Evolutionary conservation across 2,329 filamentous ascomycete genomes (phyloP), one percentile per base, ranked within the genome.

Genomic region (Fusarium albosuccineum): DNA sequence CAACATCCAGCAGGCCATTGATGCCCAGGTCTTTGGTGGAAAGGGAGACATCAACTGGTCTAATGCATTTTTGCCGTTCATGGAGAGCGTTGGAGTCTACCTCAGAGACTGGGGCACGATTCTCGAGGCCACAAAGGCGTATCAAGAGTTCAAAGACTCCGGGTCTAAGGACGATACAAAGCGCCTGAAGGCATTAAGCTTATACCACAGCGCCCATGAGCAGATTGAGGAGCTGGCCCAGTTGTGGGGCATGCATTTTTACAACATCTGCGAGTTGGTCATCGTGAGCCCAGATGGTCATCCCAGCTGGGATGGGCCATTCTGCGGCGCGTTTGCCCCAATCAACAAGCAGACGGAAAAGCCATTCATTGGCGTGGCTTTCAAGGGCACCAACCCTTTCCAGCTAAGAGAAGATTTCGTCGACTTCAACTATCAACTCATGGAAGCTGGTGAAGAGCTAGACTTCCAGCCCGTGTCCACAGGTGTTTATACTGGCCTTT

Each of bases 11-110:
- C 26, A 41, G 37, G 50, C 50, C 6, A 53, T 42, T 33, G 36
- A 26, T 11, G 34, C 50, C 17, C 50, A 53, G 22, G 50, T 33
- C 27, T 53, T 53, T n/a, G 50, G 50, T 9, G 36, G 37, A 14
- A 53, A 41, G 37, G 17, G 34, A 10, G 29, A 33, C 22, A 42
- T 53, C 22, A 33, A 42, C 34, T 53, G 50, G 50, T 11, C 34
- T 26, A 53, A 22, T 29, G 50, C 34, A n/a, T 53, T 53, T 9
- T 14, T 53, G 6, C 50, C 50, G 14, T 53, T 53, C 14, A 53
- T 53, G 50, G 50, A 53, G 26, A 53, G 50, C 14, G 34, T 53
- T 9, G 50, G 33, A 16, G 50, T 53, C 36, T 53, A 53, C 27
- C 50, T 53, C 8, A 37, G 50, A 8, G 50, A 53, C 22, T 53